Evolutionary conservation across 495 filamentous ascomycete species (phyloP).

Genomic region (Penicillium simplicissimum): DNA sequence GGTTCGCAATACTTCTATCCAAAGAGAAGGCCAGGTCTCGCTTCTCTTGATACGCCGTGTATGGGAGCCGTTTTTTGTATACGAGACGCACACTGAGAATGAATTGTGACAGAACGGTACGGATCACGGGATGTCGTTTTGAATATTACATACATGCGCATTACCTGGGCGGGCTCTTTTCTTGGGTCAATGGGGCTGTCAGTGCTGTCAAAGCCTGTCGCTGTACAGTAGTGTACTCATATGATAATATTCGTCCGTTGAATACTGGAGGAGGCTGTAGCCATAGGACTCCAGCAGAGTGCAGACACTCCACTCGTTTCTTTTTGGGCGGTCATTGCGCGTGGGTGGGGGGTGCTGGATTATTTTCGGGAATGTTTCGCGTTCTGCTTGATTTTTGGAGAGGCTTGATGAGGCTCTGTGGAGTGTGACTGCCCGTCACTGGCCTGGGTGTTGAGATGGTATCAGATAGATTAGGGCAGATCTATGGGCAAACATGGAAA

Average conservation of each 20-base stretch:
- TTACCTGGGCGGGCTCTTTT: neutral
- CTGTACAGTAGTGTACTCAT: too few species aligned
- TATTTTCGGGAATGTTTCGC: slow-evolving; percentile 23
- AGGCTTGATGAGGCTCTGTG: neutral
- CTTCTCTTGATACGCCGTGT: slow-evolving; percentile 28
- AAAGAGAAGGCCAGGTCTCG: slow-evolving; percentile 27
- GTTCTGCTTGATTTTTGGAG: neutral
- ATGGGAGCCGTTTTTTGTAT: slow-evolving; percentile 18
- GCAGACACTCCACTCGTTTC: slow-evolving; percentile 12
- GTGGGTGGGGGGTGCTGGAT: neutral
- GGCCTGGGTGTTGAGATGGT: too few species aligned
- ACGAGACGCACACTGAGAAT: slow-evolving; percentile 7
- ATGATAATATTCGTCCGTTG: too few species aligned
- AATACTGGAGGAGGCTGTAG: too few species aligned
- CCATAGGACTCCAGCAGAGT: too few species aligned
- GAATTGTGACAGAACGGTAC: slow-evolving; percentile 8
- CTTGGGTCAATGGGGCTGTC: neutral
- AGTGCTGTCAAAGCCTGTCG: neutral
- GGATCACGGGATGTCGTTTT: neutral
- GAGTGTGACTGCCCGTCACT: slow-evolving; percentile 11
- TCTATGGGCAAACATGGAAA: too few species aligned
- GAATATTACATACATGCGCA: neutral
- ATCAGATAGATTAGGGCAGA: neutral
- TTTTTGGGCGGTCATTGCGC: slow-evolving; percentile 13
- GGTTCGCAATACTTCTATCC: slow-evolving; percentile 23